phyloP scores from a whole-genome alignment of 306 rosid species.

The Arachis hypogaea region DNA sequence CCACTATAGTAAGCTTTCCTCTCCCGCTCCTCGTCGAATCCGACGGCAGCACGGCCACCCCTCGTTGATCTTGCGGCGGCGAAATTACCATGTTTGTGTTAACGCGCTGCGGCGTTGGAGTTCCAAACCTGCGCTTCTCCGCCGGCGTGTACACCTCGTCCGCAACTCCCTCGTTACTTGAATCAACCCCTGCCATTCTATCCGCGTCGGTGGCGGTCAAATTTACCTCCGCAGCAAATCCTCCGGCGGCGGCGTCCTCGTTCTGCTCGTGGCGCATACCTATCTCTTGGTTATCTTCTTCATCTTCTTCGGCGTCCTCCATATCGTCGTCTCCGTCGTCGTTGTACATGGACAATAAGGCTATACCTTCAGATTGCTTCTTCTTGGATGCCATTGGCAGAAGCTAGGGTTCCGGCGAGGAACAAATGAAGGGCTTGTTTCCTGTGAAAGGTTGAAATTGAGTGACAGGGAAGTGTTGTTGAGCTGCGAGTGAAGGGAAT shows the following conservation, averaged over 20 bases:
- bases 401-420: conserved; percentile 42
- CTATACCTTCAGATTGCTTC: conserved; percentile 77
- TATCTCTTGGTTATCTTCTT: conserved; percentile 7
- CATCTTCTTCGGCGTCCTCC: conserved; percentile 63
- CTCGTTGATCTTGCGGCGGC: conserved; percentile 46
- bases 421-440: background rate
- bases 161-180: conserved; percentile 38
- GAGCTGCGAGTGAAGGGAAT: background rate
- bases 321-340: conserved; percentile 74
- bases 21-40: conserved; percentile 22
- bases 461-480: background rate
- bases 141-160: conserved; percentile 38
- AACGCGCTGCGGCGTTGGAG: conserved; percentile 42
- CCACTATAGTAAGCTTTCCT: conserved; percentile 78
- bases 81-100: conserved; percentile 44
- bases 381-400: conserved; percentile 70
- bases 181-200: conserved; percentile 42
- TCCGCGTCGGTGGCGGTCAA: conserved; percentile 37
- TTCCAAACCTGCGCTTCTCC: too few relatives aligned
- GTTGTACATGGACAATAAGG: conserved; percentile 75
- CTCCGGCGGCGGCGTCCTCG: conserved; percentile 32
- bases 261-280: conserved; percentile 14
- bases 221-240: conserved; percentile 52
- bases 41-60: background rate
- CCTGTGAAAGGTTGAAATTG: background rate